phyloP scores from a whole-genome alignment of 305 asterid species.

The Fraxinus platypoda region DNA sequence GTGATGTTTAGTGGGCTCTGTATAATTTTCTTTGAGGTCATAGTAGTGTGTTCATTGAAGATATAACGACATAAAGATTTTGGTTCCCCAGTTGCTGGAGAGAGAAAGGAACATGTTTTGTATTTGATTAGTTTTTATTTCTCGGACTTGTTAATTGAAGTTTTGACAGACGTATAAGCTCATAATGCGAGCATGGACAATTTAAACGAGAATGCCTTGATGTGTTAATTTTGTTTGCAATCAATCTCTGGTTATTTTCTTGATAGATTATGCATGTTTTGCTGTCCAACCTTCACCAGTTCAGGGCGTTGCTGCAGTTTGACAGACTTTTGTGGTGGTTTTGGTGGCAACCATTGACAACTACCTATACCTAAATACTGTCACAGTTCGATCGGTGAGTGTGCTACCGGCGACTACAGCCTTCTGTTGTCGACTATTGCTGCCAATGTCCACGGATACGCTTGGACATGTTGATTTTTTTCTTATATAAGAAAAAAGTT shows the following conservation, averaged over 20 bases:
- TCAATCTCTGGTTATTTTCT: background rate
- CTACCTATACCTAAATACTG: background rate
- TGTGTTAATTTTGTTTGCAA: background rate
- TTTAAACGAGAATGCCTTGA: conserved; percentile 32
- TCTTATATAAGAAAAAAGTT: background rate
- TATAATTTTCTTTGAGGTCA: conserved; percentile 40
- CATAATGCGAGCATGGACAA: conserved; percentile 45
- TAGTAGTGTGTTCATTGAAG: conserved; percentile 41
- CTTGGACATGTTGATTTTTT: background rate
- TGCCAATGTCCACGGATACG: background rate
- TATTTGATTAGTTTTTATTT: conserved; percentile 52
- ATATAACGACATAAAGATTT: conserved; percentile 32
- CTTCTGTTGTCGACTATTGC: background rate
- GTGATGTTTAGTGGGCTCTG: conserved; percentile 28
- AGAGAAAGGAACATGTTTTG: conserved; percentile 37
- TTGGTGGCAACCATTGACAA: background rate
- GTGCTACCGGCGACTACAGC: background rate
- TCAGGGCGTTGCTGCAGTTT: background rate
- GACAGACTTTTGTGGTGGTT: background rate
- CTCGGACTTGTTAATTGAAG: conserved; percentile 36
- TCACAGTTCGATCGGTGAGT: background rate
- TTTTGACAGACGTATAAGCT: conserved; percentile 47
- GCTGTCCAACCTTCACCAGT: background rate
- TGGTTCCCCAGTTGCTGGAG: conserved; percentile 38
- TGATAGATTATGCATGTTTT: background rate